A percentile compares a stretch with the other conserved stretches of the same genome.
Evolutionary conservation across 495 filamentous ascomycete genomes (phyloP).

Genomic region (Daldinia loculata): DNA sequence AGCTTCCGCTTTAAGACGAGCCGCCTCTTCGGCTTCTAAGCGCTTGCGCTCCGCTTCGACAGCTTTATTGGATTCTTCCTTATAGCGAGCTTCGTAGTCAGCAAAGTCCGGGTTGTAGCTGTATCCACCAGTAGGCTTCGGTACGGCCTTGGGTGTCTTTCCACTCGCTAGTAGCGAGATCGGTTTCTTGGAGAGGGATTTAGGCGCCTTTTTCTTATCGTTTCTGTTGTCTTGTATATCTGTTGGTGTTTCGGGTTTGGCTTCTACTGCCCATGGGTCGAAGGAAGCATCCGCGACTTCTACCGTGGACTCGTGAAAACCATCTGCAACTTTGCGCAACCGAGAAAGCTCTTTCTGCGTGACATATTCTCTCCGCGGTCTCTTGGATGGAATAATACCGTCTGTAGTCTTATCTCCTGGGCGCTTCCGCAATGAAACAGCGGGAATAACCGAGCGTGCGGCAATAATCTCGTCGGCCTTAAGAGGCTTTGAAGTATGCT

Average conservation of each 20-base stretch:
- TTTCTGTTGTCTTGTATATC: conserved; percentile 38
- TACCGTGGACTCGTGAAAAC: conserved; percentile 65
- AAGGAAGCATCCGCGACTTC: conserved; percentile 65
- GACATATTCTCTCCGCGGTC: conserved; percentile 75
- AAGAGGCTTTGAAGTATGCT: conserved; percentile 72
- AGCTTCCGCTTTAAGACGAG: conserved; percentile 61
- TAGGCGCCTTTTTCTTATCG: conserved; percentile 71
- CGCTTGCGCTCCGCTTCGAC: conserved; percentile 83
- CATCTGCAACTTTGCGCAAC: conserved; percentile 79
- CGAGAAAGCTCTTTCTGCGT: conserved; percentile 80
- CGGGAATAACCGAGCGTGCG: conserved; percentile 79
- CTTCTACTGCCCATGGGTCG: conserved; percentile 75
- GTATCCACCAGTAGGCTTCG: conserved; percentile 77
- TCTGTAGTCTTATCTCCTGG: conserved; percentile 61
- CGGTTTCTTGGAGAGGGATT: conserved; percentile 77
- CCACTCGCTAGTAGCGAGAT: conserved; percentile 81
- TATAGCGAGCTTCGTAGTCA: conserved; percentile 81
- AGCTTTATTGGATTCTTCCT: conserved; percentile 76
- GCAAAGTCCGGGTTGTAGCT: conserved; percentile 91
- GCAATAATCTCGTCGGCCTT: conserved; percentile 92
- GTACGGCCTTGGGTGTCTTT: conserved; percentile 78
- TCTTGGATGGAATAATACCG: conserved; percentile 79
- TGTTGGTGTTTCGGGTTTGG: conserved; percentile 54
- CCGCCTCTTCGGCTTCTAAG: conserved; percentile 70
- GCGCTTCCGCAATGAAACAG: conserved; percentile 79